phyloP scores from a whole-genome alignment of 768 basidiomycete genomes.

The Auriscalpium vulgare region DNA sequence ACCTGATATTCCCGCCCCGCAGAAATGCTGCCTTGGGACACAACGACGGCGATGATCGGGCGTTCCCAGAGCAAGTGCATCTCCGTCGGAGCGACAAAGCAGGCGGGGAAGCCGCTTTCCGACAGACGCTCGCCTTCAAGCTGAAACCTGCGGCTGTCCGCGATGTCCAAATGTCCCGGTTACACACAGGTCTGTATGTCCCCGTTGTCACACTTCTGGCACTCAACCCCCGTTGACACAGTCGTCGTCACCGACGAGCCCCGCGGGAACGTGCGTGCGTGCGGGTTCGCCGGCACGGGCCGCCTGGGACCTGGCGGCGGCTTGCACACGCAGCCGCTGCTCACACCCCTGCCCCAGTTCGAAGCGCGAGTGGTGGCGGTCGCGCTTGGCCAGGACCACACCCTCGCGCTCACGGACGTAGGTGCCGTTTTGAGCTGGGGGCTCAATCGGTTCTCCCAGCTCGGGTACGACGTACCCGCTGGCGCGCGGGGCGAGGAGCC shows the following conservation, averaged over 20 bases:
- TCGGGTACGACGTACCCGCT: constrained; percentile 76
- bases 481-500: constrained; percentile 51
- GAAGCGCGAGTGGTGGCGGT: constrained; percentile 52
- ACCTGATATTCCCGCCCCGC: background rate
- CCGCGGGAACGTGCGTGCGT: constrained; percentile 68
- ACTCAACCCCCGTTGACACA: constrained; percentile 6
- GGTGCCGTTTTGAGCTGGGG: constrained; percentile 93
- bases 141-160: constrained; percentile 59
- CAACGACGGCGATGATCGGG: constrained; percentile 71
- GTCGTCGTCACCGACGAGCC: constrained; percentile 66
- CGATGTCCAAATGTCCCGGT: constrained; percentile 72
- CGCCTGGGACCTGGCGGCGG: constrained; percentile 54
- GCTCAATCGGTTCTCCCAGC: constrained; percentile 78
- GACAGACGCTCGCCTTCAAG: constrained; percentile 30
- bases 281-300: constrained; percentile 86
- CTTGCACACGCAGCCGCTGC: constrained; percentile 71
- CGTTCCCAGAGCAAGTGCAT: constrained; percentile 68
- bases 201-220: background rate
- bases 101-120: constrained; percentile 9
- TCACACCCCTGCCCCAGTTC: constrained; percentile 53
- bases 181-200: constrained; percentile 65
- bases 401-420: constrained; percentile 68
- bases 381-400: constrained; percentile 92
- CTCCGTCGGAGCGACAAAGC: constrained; percentile 23
- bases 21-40: constrained; percentile 88